Conservation (phyloP, 2,329 filamentous ascomycete genomes). For the Sordariomycetes sp. region DNA sequence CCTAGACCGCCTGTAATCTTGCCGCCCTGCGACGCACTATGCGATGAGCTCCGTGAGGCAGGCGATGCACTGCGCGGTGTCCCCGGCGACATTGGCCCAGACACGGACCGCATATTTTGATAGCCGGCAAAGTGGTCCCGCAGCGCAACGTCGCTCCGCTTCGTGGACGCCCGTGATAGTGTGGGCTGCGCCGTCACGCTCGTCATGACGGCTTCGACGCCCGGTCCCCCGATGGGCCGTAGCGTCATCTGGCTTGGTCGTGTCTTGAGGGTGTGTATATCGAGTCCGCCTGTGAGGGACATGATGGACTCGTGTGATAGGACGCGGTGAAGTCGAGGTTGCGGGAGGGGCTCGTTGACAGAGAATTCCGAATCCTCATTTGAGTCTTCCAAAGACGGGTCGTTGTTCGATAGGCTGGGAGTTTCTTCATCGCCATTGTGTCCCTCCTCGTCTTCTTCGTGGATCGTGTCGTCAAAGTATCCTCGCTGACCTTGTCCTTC, state of each 20-base stretch:
- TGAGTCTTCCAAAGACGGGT: constrained; percentile 23
- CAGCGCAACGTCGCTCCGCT: constrained; percentile 44
- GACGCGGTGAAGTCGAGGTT: constrained; percentile 49
- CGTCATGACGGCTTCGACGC: constrained; percentile 46
- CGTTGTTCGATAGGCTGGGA: constrained; percentile 13
- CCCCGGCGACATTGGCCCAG: constrained; percentile 19
- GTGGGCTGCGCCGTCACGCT: constrained; percentile 52
- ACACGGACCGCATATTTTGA: constrained; percentile 21
- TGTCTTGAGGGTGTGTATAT: constrained; percentile 74
- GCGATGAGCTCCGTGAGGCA: too few relatives aligned
- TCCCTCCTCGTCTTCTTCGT: constrained; percentile 27
- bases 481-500: constrained; percentile 13
- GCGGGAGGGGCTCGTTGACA: constrained; percentile 25
- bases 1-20: constrained; percentile 22
- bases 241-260: constrained; percentile 67
- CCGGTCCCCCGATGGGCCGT: constrained; percentile 40
- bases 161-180: constrained; percentile 35
- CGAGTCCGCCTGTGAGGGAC: constrained; percentile 77
- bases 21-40: constrained; percentile 11
- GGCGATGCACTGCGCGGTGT: constrained; percentile 14
- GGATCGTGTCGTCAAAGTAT: constrained; percentile 20
- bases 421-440: constrained; percentile 10
- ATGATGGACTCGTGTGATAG: constrained; percentile 83
- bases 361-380: constrained; percentile 16
- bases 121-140: constrained; percentile 43